A percentile compares a stretch with the other conserved stretches of the same genome.
phyloP scores from a whole-genome alignment of 495 filamentous ascomycete genomes.

The Extremus antarcticus region DNA sequence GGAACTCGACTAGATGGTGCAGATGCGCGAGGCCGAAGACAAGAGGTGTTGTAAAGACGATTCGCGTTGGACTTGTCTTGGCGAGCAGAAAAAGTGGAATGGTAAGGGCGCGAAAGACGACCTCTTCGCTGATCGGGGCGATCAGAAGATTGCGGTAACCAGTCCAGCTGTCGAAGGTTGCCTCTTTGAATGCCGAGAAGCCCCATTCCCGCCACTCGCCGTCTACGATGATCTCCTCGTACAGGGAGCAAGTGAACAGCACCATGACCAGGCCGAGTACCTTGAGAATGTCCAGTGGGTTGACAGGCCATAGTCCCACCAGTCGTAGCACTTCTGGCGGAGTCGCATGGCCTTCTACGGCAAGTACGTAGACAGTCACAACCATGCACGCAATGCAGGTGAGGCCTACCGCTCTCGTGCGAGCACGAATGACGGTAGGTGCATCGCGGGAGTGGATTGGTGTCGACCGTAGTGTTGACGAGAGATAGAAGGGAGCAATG shows the following conservation, averaged over 20 bases:
- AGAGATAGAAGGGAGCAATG: constrained; percentile 86
- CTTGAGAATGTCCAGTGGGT: constrained; percentile 46
- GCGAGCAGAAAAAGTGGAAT: constrained; percentile 75
- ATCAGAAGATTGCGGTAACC: constrained; percentile 50
- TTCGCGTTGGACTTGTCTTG: constrained; percentile 24
- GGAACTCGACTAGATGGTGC: constrained; percentile 93
- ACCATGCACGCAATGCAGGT: constrained; percentile 53
- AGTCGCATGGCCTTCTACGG: constrained; percentile 35
- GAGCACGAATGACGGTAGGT: constrained; percentile 77
- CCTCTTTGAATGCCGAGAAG: constrained; percentile 18
- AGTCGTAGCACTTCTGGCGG: constrained; percentile 46
- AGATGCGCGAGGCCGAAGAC: constrained; percentile 93
- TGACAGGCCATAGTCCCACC: constrained; percentile 67
- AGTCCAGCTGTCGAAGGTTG: constrained; percentile 36
- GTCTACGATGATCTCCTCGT: constrained; percentile 60
- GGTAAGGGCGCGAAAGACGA: constrained; percentile 80
- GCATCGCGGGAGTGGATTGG: constrained; percentile 75
- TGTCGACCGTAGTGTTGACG: constrained; percentile 64
- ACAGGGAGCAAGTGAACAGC: constrained; percentile 78
- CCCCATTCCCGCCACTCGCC: constrained; percentile 59
- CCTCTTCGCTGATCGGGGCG: constrained; percentile 79
- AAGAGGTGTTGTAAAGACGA: constrained; percentile 71
- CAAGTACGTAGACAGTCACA: constrained; percentile 51
- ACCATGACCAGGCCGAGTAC: constrained; percentile 58
- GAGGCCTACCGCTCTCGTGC: constrained; percentile 65